These are phyloP conservation scores for Infundibulicybe gibba DNA, from an alignment of 768 basidiomycete genomes.

Conservation along the genomic window DNA sequence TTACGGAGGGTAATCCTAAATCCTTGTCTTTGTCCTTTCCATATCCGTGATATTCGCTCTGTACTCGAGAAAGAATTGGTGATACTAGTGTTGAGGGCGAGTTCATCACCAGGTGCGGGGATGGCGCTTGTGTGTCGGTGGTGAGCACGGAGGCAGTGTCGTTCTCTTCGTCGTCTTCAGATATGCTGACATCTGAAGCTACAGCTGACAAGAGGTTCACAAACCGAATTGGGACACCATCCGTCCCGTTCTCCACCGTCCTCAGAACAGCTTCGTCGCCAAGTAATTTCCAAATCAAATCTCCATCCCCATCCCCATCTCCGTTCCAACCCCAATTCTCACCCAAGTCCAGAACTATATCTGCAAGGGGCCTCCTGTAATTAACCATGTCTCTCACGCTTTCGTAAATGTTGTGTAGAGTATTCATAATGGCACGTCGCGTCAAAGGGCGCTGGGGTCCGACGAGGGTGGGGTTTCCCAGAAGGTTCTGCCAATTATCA, in stretches of 20 bases:
- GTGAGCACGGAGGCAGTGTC: slow-evolving; percentile 37
- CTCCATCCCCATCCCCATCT: slow-evolving; percentile 29
- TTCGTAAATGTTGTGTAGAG: slow-evolving; percentile 56
- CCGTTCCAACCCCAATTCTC: slow-evolving; percentile 16
- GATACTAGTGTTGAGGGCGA: slow-evolving; percentile 36
- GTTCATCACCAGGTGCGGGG: slow-evolving; percentile 15
- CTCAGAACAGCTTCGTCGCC: slow-evolving; percentile 67
- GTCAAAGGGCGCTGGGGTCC: slow-evolving; percentile 46
- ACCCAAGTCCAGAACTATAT: slow-evolving; percentile 50
- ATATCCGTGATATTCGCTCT: slow-evolving; percentile 45
- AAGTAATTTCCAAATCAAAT: slow-evolving; percentile 54
- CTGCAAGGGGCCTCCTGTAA: slow-evolving; percentile 53
- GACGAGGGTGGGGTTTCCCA: slow-evolving; percentile 46
- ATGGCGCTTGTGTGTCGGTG: slow-evolving; percentile 34
- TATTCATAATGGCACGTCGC: slow-evolving; percentile 50
- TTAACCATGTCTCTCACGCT: slow-evolving; percentile 65
- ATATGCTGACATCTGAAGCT: slow-evolving; percentile 27
- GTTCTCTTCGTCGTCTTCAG: slow-evolving; percentile 41
- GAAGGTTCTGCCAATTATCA: slow-evolving; percentile 56
- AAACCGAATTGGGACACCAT: slow-evolving; percentile 18
- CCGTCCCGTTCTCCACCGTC: slow-evolving; percentile 34
- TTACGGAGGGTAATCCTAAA: slow-evolving; percentile 49
- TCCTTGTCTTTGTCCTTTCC: slow-evolving; percentile 41
- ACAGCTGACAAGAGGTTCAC: slow-evolving; percentile 39
- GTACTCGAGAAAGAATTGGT: slow-evolving; percentile 54